These are phyloP conservation scores for Leavenworthia alabamica DNA, from an alignment of 345 rosid genomes.

Conservation along the genomic window DNA sequence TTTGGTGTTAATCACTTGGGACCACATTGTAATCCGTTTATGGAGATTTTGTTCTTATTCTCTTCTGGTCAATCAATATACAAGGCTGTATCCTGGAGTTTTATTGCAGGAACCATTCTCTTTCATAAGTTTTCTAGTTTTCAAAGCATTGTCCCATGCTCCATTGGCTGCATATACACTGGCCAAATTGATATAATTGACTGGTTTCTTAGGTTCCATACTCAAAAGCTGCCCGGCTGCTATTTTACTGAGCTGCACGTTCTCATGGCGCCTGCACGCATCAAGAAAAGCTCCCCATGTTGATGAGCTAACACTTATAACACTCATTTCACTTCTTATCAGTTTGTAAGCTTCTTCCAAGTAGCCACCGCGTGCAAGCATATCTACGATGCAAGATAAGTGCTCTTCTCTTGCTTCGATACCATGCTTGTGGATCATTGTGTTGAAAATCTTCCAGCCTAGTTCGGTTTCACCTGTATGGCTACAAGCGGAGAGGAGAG, in stretches of 20 bases:
- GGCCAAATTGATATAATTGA: constrained; percentile 52
- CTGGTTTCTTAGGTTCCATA: constrained; percentile 47
- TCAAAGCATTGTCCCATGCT: constrained; percentile 43
- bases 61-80: constrained; percentile 31
- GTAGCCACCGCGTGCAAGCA: constrained; percentile 58
- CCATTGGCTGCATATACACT: constrained; percentile 52
- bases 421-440: constrained; percentile 45
- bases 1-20: not conserved
- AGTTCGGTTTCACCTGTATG: constrained; percentile 49
- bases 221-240: constrained; percentile 44
- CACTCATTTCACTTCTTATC: constrained; percentile 32
- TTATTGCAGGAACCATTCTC: constrained; percentile 41
- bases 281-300: constrained; percentile 63
- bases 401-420: constrained; percentile 52
- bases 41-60: not conserved
- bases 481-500: constrained; percentile 65
- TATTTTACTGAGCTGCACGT: constrained; percentile 38
- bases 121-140: constrained; percentile 43
- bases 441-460: constrained; percentile 52
- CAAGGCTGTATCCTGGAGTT: constrained; percentile 52
- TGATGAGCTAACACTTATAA: constrained; percentile 42
- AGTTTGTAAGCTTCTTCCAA: constrained; percentile 50
- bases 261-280: constrained; percentile 48
- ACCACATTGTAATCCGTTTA: not conserved
- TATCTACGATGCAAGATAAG: constrained; percentile 60